These are phyloP conservation scores for Pseudevernia furfuracea DNA, from an alignment of 495 filamentous ascomycete genomes.

Conservation along the genomic window DNA sequence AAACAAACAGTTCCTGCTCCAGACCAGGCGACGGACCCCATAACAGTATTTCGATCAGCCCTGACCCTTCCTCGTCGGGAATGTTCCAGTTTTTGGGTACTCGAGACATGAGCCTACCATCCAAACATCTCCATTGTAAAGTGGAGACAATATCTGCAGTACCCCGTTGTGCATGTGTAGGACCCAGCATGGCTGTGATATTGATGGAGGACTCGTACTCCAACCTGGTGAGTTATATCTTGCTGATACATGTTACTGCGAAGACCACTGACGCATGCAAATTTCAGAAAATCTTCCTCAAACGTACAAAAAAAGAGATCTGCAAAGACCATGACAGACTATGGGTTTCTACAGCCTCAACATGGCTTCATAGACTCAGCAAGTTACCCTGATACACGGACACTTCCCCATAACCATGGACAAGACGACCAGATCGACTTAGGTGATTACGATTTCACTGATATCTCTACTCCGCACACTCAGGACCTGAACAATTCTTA, in stretches of 20 bases:
- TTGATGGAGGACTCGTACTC: not conserved
- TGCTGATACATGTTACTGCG: not conserved
- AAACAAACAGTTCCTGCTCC: not conserved
- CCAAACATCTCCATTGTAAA: not conserved
- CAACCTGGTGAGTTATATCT: not conserved
- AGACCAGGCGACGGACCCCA: not conserved
- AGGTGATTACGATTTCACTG: too few species aligned
- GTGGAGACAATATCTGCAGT: not conserved
- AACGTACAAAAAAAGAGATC: not conserved
- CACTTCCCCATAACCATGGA: too few species aligned
- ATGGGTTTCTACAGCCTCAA: too few species aligned
- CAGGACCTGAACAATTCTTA: not conserved
- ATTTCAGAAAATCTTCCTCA: not conserved
- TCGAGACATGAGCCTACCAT: not conserved
- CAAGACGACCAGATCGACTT: too few species aligned
- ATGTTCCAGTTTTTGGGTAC: not conserved
- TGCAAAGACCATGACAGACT: too few species aligned
- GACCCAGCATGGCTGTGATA: not conserved
- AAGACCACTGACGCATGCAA: not conserved
- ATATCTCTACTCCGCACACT: too few species aligned
- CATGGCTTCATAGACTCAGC: too few species aligned
- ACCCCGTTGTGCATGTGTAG: not conserved
- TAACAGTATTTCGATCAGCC: not conserved
- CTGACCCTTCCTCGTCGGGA: not conserved
- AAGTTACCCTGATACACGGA: too few species aligned